Evolutionary conservation across 768 basidiomycete species (phyloP).

Genomic region (Mycena polygramma): DNA sequence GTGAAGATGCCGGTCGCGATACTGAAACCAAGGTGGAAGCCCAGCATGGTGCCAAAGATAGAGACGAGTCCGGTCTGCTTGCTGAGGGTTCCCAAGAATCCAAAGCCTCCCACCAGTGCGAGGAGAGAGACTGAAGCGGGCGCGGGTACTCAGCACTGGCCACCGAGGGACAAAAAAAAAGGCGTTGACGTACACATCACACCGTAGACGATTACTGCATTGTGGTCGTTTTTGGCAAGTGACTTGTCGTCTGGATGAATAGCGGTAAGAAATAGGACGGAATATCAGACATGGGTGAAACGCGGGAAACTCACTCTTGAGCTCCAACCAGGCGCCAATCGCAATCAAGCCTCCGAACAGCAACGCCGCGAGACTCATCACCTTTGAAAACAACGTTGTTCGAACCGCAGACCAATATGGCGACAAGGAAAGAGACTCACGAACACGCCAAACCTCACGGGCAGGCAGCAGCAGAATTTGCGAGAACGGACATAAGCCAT

Average conservation of each 20-base stretch:
- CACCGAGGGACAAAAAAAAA: background rate
- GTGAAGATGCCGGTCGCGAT: constrained; percentile 63
- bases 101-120: constrained; percentile 61
- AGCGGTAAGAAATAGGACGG: no score
- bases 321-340: constrained; percentile 61
- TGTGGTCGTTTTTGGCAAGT: constrained; percentile 51
- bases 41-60: constrained; percentile 58
- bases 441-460: constrained; percentile 74
- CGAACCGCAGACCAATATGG: constrained; percentile 9
- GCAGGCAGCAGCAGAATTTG: constrained; percentile 76
- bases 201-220: constrained; percentile 62
- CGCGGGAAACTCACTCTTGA: constrained; percentile 55
- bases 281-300: background rate
- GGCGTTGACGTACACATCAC: constrained; percentile 52
- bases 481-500: constrained; percentile 67
- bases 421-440: constrained; percentile 46
- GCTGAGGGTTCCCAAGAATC: constrained; percentile 61
- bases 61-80: constrained; percentile 58
- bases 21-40: constrained; percentile 60
- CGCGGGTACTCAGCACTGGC: background rate
- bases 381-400: constrained; percentile 40
- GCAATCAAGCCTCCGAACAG: constrained; percentile 59
- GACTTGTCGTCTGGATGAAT: constrained; percentile 47
- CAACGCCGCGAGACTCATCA: constrained; percentile 59
- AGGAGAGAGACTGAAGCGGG: constrained; percentile 47